Base-by-base conservation (phyloP, 1,139 yeast genomes). In the Hyphopichia pseudoburtonii region DNA sequence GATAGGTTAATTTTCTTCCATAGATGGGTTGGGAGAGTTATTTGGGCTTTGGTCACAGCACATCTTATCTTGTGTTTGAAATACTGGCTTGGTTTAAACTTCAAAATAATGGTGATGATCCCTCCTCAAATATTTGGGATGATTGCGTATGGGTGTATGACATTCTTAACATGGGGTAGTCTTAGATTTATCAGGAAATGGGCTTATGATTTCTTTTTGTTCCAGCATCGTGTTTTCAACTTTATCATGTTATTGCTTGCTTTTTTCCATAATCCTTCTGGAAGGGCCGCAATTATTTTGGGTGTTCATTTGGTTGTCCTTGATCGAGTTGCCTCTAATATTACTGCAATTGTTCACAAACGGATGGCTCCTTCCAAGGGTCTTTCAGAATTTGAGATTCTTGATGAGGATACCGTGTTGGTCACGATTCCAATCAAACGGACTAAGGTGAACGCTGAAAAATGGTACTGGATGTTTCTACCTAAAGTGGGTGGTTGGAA, bases 81-180 rank as follows among this genome's bases (percentile, higher is more conserved):
- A 17, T 73, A 73, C 45, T 74, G 79, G 80, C 45, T 70, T 17
- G 51, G 52, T 4, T 41, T 70, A 35, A 57, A 66, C 17, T 66
- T 71, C 42, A 45, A 52, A 14, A 51, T 69, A 12, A 72, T 72
- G 76, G 43, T 72, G 17, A 40, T 54, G 10, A 72, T 74, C 30
- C 80, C 79, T 2, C 78, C 79, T 2, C 75, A 70, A 44, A 70
- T 69, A 16, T 74, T 73, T 51, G 80, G 79, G 6, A 65, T 70
- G 56, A 73, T 73, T 38, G 68, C 78, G 0, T 70, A 64, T 44
- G 60, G 61, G 3, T 54, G 64, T 29, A 60, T 73, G 48, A 58
- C 57, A 18, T 39, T 70, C 27, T 51, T 73, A 39, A 62, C 63
- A 3, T 62, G 66, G 54, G 70, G 62, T 3, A 64, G 71, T 34